Evolutionary conservation across 805 yeast genomes (phyloP).

Genomic region (Suhomyces emberorum): DNA sequence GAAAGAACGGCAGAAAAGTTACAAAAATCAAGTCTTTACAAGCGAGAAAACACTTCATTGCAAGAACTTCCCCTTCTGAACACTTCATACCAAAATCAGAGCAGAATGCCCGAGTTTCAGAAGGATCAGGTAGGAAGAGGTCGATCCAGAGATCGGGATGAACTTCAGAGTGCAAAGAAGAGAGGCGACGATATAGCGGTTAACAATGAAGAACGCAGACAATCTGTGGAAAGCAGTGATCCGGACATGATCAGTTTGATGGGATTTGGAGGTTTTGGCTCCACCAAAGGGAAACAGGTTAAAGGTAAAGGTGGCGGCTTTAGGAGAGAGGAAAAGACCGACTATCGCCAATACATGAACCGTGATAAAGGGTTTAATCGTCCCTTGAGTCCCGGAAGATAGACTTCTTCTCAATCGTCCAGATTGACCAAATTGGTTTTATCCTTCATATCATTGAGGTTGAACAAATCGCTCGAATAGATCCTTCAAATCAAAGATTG

Average conservation of each 20-base stretch:
- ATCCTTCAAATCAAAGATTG: no score
- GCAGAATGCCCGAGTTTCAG: slow-evolving; percentile 12
- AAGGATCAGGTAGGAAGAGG: slow-evolving; percentile 22
- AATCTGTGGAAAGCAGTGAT: slow-evolving; percentile 22
- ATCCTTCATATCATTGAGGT: no score
- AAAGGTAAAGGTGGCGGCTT: slow-evolving; percentile 46
- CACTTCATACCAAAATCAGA: slow-evolving; percentile 15
- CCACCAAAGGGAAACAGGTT: slow-evolving; percentile 58
- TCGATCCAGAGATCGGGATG: slow-evolving; percentile 21
- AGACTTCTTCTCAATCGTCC: no score
- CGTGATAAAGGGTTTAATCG: slow-evolving; percentile 55
- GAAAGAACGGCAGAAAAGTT: slow-evolving; percentile 15
- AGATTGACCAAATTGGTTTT: no score
- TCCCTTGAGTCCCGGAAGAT: slow-evolving; percentile 46
- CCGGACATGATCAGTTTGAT: slow-evolving; percentile 42
- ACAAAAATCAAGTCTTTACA: slow-evolving; percentile 15
- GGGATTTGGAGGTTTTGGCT: slow-evolving; percentile 56
- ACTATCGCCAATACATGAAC: slow-evolving; percentile 61
- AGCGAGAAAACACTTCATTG: slow-evolving; percentile 11
- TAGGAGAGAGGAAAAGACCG: slow-evolving; percentile 36
- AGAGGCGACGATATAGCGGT: slow-evolving; percentile 1
- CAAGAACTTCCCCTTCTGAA: slow-evolving; percentile 17
- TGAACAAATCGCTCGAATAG: no score
- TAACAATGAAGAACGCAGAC: slow-evolving; percentile 5
- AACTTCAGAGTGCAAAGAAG: slow-evolving; percentile 4